Evolutionary conservation across 345 rosid species (phyloP).

Genomic region (Atalantia buxifolia): DNA sequence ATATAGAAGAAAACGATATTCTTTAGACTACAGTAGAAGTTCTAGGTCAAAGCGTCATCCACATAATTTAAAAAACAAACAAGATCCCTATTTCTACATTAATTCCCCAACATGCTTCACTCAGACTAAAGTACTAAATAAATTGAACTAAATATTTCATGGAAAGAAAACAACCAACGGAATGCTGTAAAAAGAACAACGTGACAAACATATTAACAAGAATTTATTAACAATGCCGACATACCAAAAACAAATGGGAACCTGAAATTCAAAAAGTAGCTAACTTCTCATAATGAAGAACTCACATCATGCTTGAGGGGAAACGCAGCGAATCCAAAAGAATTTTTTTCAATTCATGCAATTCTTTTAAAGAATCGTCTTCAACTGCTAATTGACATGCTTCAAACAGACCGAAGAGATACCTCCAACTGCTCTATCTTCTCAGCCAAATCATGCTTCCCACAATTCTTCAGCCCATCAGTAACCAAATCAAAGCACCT

Average conservation of each 20-base stretch:
- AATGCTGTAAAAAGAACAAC: background rate
- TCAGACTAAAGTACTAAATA: background rate
- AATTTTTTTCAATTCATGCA: background rate
- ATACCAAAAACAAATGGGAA: background rate
- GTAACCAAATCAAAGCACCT: constrained; percentile 89
- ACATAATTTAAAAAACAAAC: background rate
- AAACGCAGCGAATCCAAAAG: background rate
- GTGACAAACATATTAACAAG: background rate
- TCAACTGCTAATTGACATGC: background rate
- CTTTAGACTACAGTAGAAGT: too few relatives aligned
- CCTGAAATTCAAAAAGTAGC: background rate
- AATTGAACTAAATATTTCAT: background rate
- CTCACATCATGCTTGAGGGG: background rate
- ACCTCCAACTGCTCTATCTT: constrained; percentile 75
- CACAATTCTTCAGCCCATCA: constrained; percentile 82
- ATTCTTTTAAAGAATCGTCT: too few relatives aligned
- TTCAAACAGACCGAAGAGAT: constrained; percentile 48
- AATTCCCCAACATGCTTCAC: too few relatives aligned
- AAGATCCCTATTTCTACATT: background rate
- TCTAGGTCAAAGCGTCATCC: background rate
- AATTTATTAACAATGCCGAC: background rate
- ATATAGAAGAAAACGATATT: background rate
- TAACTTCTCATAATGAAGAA: background rate
- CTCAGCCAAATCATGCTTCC: constrained; percentile 86
- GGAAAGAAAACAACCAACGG: background rate